These are phyloP conservation scores for Aspergillus olivimuriae DNA, from an alignment of 495 filamentous ascomycete genomes.

Conservation along the genomic window DNA sequence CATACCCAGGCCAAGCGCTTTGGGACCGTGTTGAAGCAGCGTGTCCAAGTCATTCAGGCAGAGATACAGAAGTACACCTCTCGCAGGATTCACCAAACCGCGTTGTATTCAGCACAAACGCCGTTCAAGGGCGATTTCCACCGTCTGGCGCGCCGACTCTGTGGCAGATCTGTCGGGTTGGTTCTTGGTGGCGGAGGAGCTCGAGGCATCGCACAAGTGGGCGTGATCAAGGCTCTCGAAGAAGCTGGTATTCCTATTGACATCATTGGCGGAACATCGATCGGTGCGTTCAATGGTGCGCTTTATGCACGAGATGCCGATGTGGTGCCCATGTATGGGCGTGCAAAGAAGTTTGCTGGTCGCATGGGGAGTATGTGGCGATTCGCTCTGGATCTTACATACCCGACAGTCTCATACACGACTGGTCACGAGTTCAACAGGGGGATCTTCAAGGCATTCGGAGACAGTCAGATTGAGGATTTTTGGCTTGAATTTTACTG, in stretches of 20 bases:
- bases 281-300: slow-evolving; percentile 94
- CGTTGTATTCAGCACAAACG: slow-evolving; percentile 84
- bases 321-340: slow-evolving; percentile 91
- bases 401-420: slow-evolving; percentile 91
- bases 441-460: slow-evolving; percentile 98
- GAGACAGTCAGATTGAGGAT: slow-evolving; percentile 93
- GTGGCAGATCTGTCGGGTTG: slow-evolving; percentile 89
- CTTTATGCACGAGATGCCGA: slow-evolving; percentile 95
- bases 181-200: slow-evolving; percentile 93
- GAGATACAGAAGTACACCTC: slow-evolving; percentile 98
- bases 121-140: slow-evolving; percentile 97
- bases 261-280: slow-evolving; percentile 92
- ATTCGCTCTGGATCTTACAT: slow-evolving; percentile 91
- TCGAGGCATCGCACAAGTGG: slow-evolving; percentile 83
- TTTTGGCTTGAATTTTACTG: slow-evolving; percentile 99
- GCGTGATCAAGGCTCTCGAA: slow-evolving; percentile 90
- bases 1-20: slow-evolving; percentile 72
- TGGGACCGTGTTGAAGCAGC: slow-evolving; percentile 80
- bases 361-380: slow-evolving; percentile 98
- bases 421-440: slow-evolving; percentile 99
- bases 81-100: slow-evolving; percentile 72
- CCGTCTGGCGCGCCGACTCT: slow-evolving; percentile 80
- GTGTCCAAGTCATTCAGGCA: slow-evolving; percentile 90
- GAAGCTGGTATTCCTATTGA: slow-evolving; percentile 96
- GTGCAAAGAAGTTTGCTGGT: slow-evolving; percentile 94